These are phyloP conservation scores for Diaporthe humulicola DNA, from an alignment of 2,329 filamentous ascomycete genomes.

Conservation along the genomic window DNA sequence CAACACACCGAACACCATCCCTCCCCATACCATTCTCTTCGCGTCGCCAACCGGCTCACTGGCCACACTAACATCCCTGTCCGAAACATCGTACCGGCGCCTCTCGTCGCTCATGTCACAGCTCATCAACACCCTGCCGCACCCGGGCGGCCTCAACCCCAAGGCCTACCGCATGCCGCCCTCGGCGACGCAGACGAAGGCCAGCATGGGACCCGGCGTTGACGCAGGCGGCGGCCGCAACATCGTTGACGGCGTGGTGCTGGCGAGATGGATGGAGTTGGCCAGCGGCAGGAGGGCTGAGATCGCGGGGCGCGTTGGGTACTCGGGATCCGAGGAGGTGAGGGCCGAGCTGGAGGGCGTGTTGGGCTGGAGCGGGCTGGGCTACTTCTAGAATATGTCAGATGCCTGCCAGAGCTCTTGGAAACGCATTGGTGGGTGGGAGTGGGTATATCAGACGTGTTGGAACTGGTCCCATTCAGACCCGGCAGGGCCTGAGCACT, in stretches of 20 bases:
- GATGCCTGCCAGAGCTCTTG: background rate
- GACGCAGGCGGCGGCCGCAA: slow-evolving; percentile 72
- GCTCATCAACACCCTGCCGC: slow-evolving; percentile 80
- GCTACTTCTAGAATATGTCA: slow-evolving; percentile 58
- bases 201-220: slow-evolving; percentile 60
- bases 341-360: slow-evolving; percentile 76
- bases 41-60: slow-evolving; percentile 83
- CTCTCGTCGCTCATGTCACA: slow-evolving; percentile 86
- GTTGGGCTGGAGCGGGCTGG: slow-evolving; percentile 74
- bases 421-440: background rate
- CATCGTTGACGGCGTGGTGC: slow-evolving; percentile 82
- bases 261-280: slow-evolving; percentile 82
- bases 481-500: background rate
- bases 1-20: slow-evolving; percentile 44
- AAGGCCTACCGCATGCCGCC: slow-evolving; percentile 77
- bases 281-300: slow-evolving; percentile 79
- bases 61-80: slow-evolving; percentile 80
- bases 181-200: slow-evolving; percentile 59
- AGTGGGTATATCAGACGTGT: too few relatives aligned
- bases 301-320: slow-evolving; percentile 80
- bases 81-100: slow-evolving; percentile 86
- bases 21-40: slow-evolving; percentile 70
- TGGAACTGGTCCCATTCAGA: too few relatives aligned
- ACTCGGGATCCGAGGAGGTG: slow-evolving; percentile 73
- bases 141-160: slow-evolving; percentile 85